phyloP scores from a whole-genome alignment of 352 stramenopile species.

The Sclerospora graminicola region DNA sequence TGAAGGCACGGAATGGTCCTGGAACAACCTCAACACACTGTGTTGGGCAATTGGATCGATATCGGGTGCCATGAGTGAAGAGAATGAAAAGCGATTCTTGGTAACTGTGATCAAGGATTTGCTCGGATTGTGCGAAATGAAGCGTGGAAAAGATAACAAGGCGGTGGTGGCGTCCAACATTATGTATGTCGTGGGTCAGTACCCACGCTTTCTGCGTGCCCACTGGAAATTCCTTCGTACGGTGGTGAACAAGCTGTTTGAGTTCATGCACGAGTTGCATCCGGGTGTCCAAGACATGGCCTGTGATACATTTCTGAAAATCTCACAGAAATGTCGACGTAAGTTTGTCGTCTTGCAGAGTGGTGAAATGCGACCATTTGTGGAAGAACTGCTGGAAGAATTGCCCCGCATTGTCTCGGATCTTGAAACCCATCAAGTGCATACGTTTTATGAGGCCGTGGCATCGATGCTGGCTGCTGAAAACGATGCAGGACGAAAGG shows the following conservation, averaged over 20 bases:
- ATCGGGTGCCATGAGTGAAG: constrained; percentile 97
- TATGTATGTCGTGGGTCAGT: constrained; percentile 99
- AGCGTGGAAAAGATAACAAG: constrained; percentile 99
- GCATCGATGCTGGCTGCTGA: constrained; percentile 83
- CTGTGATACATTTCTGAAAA: constrained; percentile 99
- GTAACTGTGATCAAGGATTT: constrained; percentile 99
- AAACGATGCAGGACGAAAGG: constrained; percentile 73
- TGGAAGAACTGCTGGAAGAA: constrained; percentile 93
- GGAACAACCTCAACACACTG: constrained; percentile 99
- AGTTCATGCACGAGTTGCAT: constrained; percentile 99
- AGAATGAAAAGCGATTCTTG: constrained; percentile 99
- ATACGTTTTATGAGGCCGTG: constrained; percentile 99
- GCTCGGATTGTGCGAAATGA: constrained; percentile 95
- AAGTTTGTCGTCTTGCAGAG: constrained; percentile 97
- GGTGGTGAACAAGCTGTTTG: constrained; percentile 99
- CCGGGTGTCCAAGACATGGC: constrained; percentile 99
- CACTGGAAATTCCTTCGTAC: constrained; percentile 99
- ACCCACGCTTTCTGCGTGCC: constrained; percentile 97
- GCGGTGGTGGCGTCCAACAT: constrained; percentile 99
- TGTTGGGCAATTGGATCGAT: constrained; percentile 99
- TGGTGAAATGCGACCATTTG: constrained; percentile 90
- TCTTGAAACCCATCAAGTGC: constrained; percentile 97
- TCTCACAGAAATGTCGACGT: constrained; percentile 94
- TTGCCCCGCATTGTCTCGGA: constrained; percentile 94
- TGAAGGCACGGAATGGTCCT: constrained; percentile 84